Base-by-base conservation (phyloP, 805 yeast genomes). In the Teunomyces aglyptinius region DNA sequence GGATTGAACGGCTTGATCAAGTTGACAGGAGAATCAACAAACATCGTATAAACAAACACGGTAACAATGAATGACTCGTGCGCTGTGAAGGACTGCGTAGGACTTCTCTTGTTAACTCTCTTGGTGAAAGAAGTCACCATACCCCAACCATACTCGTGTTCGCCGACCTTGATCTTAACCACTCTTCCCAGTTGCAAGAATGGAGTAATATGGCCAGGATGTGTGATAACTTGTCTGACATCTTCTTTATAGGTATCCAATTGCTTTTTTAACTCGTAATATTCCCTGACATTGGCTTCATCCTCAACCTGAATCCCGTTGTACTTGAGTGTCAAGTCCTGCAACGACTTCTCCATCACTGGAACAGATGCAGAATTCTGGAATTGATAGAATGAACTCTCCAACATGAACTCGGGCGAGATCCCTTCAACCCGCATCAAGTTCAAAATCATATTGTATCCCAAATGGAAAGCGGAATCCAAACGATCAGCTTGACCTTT, bases 401-500 rank as follows among this genome's bases (percentile, higher is more conserved):
- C 96, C 54, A 94, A 76, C 97, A 94, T 91, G 53, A 86, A 94
- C 64, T 94, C 99, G 0, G 99, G 98, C 1, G 98, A 90, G 46
- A 94, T 89, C 49, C 99, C 99, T 69, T 94, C 99, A 12, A 94
- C 99, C 62, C 99, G 82, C 86, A 94, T 82, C 65, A 94, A 76
- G 65, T 94, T 94, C 67, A 94, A 78, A 59, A 91, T 89, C 99
- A 94, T 94, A 64, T 94, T 94, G 68, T 94, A 94, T 19, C 98
- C 97, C 51, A 94, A 73, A 64, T 94, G 99, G 78, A 94, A 94
- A 0, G 99, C 98, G 16, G 98, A 92, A 61, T 94, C 98, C 48
- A 94, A 77, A 56, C 99, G 77, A 69, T 94, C 99, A 27, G 99
- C 97, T 61, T 90, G 96, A 62, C 99, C 99, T 66, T 92, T 92